Conservation (phyloP, 805 yeast species). For the Sugiyamaella chiloensis region DNA sequence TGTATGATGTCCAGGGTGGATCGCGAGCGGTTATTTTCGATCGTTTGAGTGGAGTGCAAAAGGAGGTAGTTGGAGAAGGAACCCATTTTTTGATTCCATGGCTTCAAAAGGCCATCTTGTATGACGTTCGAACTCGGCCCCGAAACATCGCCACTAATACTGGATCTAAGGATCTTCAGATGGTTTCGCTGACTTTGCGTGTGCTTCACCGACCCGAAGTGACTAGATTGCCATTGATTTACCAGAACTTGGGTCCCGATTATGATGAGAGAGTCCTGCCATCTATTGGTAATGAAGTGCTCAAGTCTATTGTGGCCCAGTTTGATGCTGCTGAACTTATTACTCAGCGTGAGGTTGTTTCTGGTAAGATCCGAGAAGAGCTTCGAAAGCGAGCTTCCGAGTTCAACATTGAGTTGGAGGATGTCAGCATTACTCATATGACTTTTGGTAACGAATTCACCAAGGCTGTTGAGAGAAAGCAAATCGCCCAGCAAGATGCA, state of each 20-base stretch:
- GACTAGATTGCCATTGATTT: constrained; percentile 71
- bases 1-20: constrained; percentile 96
- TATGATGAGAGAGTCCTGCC: constrained; percentile 94
- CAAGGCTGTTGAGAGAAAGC: constrained; percentile 97
- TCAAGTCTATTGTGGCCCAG: constrained; percentile 87
- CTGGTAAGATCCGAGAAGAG: constrained; percentile 84
- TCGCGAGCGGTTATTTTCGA: constrained; percentile 94
- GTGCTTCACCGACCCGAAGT: constrained; percentile 95
- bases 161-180: constrained; percentile 96
- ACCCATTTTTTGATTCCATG: constrained; percentile 94
- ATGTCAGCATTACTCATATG: constrained; percentile 96
- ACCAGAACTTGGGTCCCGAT: constrained; percentile 88
- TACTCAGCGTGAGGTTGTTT: constrained; percentile 94
- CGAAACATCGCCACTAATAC: constrained; percentile 91
- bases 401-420: constrained; percentile 88
- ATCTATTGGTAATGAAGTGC: constrained; percentile 86
- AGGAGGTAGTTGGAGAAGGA: constrained; percentile 91
- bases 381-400: constrained; percentile 78
- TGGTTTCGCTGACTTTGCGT: constrained; percentile 87
- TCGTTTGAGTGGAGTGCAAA: constrained; percentile 83
- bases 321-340: constrained; percentile 95
- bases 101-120: constrained; percentile 87
- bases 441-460: constrained; percentile 96
- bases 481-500: constrained; percentile 99
- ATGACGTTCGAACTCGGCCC: constrained; percentile 92